Evolutionary conservation across 2,329 filamentous ascomycete genomes (phyloP).

Genomic region (Seiridium unicorne): DNA sequence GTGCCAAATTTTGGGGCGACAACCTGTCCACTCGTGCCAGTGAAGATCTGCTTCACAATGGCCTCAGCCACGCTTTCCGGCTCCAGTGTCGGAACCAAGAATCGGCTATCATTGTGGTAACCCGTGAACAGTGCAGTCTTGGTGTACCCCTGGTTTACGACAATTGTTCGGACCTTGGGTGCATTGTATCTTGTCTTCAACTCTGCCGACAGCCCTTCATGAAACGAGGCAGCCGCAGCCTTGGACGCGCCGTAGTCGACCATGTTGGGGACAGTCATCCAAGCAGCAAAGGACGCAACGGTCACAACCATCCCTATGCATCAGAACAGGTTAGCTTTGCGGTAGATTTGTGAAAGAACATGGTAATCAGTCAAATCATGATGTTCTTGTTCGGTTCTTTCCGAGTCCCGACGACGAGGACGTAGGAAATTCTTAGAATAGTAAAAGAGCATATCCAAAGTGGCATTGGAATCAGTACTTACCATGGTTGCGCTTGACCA

Average conservation of each 20-base stretch:
- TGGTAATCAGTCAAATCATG: too few relatives aligned
- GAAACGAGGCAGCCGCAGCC: slow-evolving; percentile 55
- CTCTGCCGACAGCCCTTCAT: slow-evolving; percentile 54
- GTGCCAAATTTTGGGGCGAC: slow-evolving; percentile 47
- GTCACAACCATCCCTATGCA: slow-evolving; percentile 45
- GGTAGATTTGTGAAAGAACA: too few relatives aligned
- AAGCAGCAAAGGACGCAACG: slow-evolving; percentile 54
- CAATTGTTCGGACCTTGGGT: slow-evolving; percentile 58
- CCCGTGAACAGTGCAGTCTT: slow-evolving; percentile 60
- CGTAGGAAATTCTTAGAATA: too few relatives aligned
- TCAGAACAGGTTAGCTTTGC: too few relatives aligned
- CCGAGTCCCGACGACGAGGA: too few relatives aligned
- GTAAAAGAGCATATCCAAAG: too few relatives aligned
- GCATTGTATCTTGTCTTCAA: slow-evolving; percentile 51
- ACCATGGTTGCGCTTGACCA: slow-evolving; percentile 49
- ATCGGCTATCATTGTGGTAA: slow-evolving; percentile 48
- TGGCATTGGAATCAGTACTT: too few relatives aligned
- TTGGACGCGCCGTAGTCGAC: slow-evolving; percentile 61
- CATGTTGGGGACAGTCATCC: slow-evolving; percentile 50
- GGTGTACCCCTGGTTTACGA: slow-evolving; percentile 63
- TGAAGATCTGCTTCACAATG: slow-evolving; percentile 59
- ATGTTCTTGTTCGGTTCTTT: too few relatives aligned
- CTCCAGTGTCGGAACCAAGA: slow-evolving; percentile 52
- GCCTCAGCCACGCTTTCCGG: slow-evolving; percentile 64
- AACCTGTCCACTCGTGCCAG: slow-evolving; percentile 56